Base-by-base conservation (phyloP, 495 filamentous ascomycete genomes). In the Articulospora tetracladia region DNA sequence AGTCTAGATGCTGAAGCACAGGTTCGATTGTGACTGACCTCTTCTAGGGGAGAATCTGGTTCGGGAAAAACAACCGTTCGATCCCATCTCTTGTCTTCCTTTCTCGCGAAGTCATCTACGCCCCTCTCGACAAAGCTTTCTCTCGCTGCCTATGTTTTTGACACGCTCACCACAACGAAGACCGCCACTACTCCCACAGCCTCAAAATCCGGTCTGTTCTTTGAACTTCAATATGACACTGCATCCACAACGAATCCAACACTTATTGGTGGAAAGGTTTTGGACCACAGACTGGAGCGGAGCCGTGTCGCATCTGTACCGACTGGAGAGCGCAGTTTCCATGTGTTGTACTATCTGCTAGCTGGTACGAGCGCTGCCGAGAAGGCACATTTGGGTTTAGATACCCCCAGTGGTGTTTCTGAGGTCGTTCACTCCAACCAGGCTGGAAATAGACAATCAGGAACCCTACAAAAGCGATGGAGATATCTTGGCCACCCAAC, bases 131-230 rank as follows among this genome's bases (percentile, higher is more conserved):
- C 85, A 58, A 98, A 97, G 71, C 79, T 97, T 23, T 97, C 92
- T 2, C 90, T 93, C 34, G 93, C 94, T 32, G 86, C 92, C 13
- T 98, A 96, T 70, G 82, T 97, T 24, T 97, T 98, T 71, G 94
- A 98, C 70, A 88, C 92, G 7, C 80, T 98, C 41, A 98, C 94
- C 3, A 97, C 94, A 7, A 98, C 93, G n/a, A 98, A 98, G 77
- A 96, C 93, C 19, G 82, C 91, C 20, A 97, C 93, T 6, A 97
- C 93, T 0, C 93, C 93, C 1, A 96, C 91, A 6, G 94, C 94
- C 24, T 97, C 93, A 15, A 97, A 96, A 72, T 88, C 94, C 6
- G 94, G 94, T 58, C 83, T 98, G 15, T 96, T 97, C 67, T 90
- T 91, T 70, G 94, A 98, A 66, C 78, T 98, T 26, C 94, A 98